Conservation (phyloP, 2,329 filamentous ascomycete genomes). For the Ceratocystis cacaofunesta region DNA sequence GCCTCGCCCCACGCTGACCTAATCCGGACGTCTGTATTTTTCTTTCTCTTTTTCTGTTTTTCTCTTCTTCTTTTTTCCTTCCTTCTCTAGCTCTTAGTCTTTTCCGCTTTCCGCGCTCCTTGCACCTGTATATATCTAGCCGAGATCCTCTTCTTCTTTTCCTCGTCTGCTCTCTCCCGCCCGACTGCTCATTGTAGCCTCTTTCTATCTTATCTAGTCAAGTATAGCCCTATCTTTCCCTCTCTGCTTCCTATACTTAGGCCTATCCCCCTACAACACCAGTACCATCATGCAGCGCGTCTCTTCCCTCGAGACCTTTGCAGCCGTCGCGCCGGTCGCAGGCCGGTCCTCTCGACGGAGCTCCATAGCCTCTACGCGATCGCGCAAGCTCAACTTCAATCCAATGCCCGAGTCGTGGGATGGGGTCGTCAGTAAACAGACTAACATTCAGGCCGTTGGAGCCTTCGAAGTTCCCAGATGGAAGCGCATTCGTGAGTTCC, state of each 20-base stretch:
- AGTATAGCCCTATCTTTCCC: background rate
- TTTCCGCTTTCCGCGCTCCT: background rate
- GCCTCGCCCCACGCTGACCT: background rate
- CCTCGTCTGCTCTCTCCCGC: background rate
- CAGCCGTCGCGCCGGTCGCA: slow-evolving; percentile 26
- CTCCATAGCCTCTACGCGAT: slow-evolving; percentile 33
- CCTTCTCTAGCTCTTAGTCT: background rate
- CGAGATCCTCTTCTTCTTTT: background rate
- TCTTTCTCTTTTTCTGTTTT: too few relatives aligned
- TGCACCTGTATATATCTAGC: background rate
- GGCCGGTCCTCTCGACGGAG: slow-evolving; percentile 24
- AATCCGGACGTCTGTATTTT: too few relatives aligned
- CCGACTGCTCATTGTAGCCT: background rate
- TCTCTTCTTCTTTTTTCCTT: background rate
- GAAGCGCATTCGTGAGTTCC: slow-evolving; percentile 36
- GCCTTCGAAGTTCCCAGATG: slow-evolving; percentile 40
- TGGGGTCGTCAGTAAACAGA: slow-evolving; percentile 26
- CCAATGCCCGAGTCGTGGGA: slow-evolving; percentile 39
- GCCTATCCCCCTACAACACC: background rate
- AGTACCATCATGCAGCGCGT: slow-evolving; percentile 33
- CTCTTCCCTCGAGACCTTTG: slow-evolving; percentile 38
- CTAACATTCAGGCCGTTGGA: slow-evolving; percentile 33
- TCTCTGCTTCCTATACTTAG: background rate
- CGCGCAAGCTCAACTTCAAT: slow-evolving; percentile 39
- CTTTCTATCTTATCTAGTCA: background rate